These are phyloP conservation scores for Hypoxylon sp. DNA, from an alignment of 2,329 filamentous ascomycete species.

Conservation along the genomic window DNA sequence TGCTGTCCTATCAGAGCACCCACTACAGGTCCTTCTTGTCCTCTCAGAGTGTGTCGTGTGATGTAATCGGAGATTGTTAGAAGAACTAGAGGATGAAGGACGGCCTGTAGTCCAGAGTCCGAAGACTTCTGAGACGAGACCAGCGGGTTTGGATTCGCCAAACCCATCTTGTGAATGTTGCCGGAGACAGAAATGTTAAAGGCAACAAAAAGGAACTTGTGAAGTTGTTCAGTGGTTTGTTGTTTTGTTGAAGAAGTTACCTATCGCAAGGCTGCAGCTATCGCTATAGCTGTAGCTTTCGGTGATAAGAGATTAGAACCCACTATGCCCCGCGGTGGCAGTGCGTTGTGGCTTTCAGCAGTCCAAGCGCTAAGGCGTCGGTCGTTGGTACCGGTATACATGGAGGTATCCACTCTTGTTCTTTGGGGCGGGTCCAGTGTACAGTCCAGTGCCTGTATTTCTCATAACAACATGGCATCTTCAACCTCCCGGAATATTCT, in stretches of 20 bases:
- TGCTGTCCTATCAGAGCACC: slow-evolving; percentile 93
- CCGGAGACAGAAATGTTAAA: not conserved
- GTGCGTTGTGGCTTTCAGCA: slow-evolving; percentile 23
- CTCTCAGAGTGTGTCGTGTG: slow-evolving; percentile 86
- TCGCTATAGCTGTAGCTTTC: slow-evolving; percentile 5
- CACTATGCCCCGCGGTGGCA: slow-evolving; percentile 30
- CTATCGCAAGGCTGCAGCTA: slow-evolving; percentile 33
- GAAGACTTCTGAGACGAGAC: slow-evolving; percentile 75
- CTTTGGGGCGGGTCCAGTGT: not conserved
- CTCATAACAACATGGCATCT: slow-evolving; percentile 24
- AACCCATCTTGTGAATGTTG: slow-evolving; percentile 62
- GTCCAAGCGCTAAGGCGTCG: not conserved
- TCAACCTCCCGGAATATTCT: slow-evolving; percentile 22
- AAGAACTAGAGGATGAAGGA: slow-evolving; percentile 93
- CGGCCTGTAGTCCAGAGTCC: slow-evolving; percentile 81
- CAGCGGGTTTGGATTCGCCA: slow-evolving; percentile 64
- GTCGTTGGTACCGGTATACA: slow-evolving; percentile 12
- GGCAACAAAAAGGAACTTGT: slow-evolving; percentile 12
- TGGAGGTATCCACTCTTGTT: not conserved
- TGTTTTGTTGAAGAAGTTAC: slow-evolving; percentile 16
- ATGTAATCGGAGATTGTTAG: slow-evolving; percentile 98
- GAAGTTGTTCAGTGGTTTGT: slow-evolving; percentile 23
- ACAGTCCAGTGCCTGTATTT: not conserved
- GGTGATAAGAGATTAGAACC: not conserved
- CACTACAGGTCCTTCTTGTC: slow-evolving; percentile 80